Percentiles rank a stretch among this genome's conserved stretches.
phyloP scores from a whole-genome alignment of 2,329 filamentous ascomycete species.

The Xylariaceae sp. region DNA sequence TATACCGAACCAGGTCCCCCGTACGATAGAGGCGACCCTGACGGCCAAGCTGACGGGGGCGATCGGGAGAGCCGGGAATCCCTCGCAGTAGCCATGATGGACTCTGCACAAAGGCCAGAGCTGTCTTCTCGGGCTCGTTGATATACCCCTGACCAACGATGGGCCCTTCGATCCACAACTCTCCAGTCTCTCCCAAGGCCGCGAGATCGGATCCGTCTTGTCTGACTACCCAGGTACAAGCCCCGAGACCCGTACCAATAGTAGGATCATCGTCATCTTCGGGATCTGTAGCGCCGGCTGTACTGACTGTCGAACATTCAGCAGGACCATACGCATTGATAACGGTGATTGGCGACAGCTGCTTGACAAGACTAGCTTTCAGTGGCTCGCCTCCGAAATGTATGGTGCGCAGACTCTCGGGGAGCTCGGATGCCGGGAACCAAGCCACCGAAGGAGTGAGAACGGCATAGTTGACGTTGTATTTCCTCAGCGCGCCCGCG shows the following conservation, averaged over 20 bases:
- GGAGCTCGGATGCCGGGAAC: background rate
- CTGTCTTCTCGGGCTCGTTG: background rate
- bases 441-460: constrained; percentile 1
- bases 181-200: constrained; percentile 29
- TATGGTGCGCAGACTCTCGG: background rate
- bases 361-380: background rate
- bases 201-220: constrained; percentile 32
- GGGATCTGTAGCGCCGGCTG: background rate
- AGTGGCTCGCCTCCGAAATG: constrained; percentile 1
- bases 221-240: constrained; percentile 37
- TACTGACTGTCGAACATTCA: constrained; percentile 3
- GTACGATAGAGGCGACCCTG: background rate
- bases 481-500: background rate
- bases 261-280: background rate
- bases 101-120: background rate
- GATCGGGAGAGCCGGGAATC: too few species aligned
- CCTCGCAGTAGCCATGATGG: too few species aligned
- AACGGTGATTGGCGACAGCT: background rate
- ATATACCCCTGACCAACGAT: background rate
- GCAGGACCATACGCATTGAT: constrained; percentile 8
- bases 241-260: constrained; percentile 4
- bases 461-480: background rate
- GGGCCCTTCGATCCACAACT: background rate
- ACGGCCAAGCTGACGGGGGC: background rate
- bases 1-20: background rate